phyloP scores from a whole-genome alignment of 75 land plant genomes.

The Isoetes taiwanensis region DNA sequence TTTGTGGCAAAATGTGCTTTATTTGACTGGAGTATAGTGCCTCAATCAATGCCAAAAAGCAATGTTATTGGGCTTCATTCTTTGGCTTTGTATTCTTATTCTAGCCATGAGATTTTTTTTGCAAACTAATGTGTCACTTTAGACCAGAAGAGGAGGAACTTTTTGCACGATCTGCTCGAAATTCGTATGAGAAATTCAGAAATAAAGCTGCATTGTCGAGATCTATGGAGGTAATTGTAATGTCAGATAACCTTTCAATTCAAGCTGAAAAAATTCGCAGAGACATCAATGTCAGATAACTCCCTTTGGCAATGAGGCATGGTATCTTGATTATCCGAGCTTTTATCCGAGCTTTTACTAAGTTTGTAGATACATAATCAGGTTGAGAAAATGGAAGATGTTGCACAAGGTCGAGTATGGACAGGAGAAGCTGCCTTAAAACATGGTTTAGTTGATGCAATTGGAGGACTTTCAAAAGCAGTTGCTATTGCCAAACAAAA shows the following conservation, averaged over 20 bases:
- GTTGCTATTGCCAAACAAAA: slow-evolving; percentile 88
- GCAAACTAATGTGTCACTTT: background rate
- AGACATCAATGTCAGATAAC: too few relatives aligned
- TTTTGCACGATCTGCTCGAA: slow-evolving; percentile 64
- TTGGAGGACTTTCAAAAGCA: slow-evolving; percentile 84
- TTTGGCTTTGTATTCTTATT: background rate
- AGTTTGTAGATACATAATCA: slow-evolving; percentile 1
- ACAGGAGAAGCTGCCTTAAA: slow-evolving; percentile 66
- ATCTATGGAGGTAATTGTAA: slow-evolving; percentile 77
- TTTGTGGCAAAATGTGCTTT: slow-evolving; percentile 1
- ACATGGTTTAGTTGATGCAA: slow-evolving; percentile 80
- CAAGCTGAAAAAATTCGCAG: too few relatives aligned
- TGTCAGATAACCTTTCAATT: too few relatives aligned
- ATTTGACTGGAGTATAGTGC: background rate
- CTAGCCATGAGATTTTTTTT: background rate
- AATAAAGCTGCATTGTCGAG: slow-evolving; percentile 93
- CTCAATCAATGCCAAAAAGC: background rate
- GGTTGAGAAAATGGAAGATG: slow-evolving; percentile 90
- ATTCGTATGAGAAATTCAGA: slow-evolving; percentile 63
- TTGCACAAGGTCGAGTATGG: slow-evolving; percentile 99
- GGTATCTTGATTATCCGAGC: too few relatives aligned
- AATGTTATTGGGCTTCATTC: background rate
- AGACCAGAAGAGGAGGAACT: slow-evolving; percentile 92
- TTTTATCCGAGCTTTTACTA: background rate
- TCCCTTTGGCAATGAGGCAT: too few relatives aligned